These are phyloP conservation scores for Pythium volutum DNA, from an alignment of 352 stramenopile species.

Conservation along the genomic window DNA sequence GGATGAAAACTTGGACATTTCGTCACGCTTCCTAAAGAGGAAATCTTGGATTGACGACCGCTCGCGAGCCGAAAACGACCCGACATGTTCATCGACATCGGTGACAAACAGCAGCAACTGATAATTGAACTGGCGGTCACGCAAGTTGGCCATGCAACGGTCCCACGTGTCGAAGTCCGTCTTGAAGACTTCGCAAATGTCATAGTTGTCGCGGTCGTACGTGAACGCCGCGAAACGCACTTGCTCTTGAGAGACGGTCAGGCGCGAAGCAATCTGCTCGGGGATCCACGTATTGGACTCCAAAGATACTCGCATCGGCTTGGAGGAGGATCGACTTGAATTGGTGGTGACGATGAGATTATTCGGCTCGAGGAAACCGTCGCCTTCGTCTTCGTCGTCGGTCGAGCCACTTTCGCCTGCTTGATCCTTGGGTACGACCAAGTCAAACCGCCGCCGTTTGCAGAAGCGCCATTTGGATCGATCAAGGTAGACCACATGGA, in stretches of 20 bases:
- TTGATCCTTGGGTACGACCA: constrained; percentile 44
- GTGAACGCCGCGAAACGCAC: constrained; percentile 59
- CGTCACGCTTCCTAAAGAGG: constrained; percentile 55
- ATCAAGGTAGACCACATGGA: constrained; percentile 71
- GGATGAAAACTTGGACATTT: constrained; percentile 43
- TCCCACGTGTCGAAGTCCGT: constrained; percentile 31
- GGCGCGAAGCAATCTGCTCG: constrained; percentile 21
- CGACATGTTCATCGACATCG: constrained; percentile 39
- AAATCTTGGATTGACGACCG: constrained; percentile 54
- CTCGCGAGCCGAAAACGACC: constrained; percentile 42
- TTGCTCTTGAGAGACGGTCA: constrained; percentile 50
- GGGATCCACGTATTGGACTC: constrained; percentile 18
- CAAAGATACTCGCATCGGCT: neutral
- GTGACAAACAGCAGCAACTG: constrained; percentile 68
- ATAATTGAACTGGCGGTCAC: constrained; percentile 42
- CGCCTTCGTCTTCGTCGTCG: constrained; percentile 29
- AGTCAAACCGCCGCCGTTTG: constrained; percentile 49
- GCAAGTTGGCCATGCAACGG: constrained; percentile 15
- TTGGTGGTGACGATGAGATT: constrained; percentile 4
- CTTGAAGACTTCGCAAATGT: constrained; percentile 68
- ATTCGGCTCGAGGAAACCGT: constrained; percentile 10
- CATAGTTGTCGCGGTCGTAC: constrained; percentile 51
- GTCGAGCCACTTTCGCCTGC: constrained; percentile 27
- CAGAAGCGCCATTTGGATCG: constrained; percentile 62
- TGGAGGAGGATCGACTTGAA: constrained; percentile 6